Conservation (phyloP, 2,329 filamentous ascomycete genomes). For the Curvularia sp. region DNA sequence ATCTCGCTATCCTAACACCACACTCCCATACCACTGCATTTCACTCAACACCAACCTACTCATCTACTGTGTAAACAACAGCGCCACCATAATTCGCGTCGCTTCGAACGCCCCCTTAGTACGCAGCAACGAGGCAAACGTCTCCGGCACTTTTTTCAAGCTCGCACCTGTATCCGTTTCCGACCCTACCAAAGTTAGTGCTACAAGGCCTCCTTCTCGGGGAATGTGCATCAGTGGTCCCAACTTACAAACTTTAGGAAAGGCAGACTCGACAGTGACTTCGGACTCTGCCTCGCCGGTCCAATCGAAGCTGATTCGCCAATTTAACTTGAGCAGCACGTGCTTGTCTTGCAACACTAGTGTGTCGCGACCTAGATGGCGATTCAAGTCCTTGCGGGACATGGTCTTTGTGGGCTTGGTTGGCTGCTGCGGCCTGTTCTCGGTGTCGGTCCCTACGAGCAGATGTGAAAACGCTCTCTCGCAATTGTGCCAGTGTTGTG, state of each 20-base stretch:
- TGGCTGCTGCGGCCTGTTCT: conserved; percentile 28
- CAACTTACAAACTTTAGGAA: conserved; percentile 68
- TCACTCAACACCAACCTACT: neutral
- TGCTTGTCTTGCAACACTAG: conserved; percentile 44
- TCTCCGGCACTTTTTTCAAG: conserved; percentile 63
- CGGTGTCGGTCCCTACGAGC: conserved; percentile 23
- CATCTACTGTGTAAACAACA: conserved; percentile 54
- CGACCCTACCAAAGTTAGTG: conserved; percentile 54
- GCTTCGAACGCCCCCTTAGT: conserved; percentile 64
- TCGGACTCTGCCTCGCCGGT: conserved; percentile 71
- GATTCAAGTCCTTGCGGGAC: conserved; percentile 58
- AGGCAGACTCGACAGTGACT: conserved; percentile 61
- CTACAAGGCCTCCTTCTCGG: neutral
- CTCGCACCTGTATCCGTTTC: conserved; percentile 63
- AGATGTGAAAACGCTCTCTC: conserved; percentile 56
- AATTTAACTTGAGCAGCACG: conserved; percentile 63
- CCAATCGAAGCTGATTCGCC: conserved; percentile 74
- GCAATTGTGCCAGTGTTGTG: conserved; percentile 67
- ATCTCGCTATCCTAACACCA: neutral
- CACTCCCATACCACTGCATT: neutral
- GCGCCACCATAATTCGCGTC: conserved; percentile 65
- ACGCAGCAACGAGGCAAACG: conserved; percentile 67
- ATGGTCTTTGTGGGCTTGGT: conserved; percentile 21
- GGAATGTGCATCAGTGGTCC: neutral
- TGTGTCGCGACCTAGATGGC: conserved; percentile 48